Evolutionary conservation across 805 yeast species (phyloP), one percentile per base, ranked within the genome.

Genomic region (Metschnikowia kunwiensis): DNA sequence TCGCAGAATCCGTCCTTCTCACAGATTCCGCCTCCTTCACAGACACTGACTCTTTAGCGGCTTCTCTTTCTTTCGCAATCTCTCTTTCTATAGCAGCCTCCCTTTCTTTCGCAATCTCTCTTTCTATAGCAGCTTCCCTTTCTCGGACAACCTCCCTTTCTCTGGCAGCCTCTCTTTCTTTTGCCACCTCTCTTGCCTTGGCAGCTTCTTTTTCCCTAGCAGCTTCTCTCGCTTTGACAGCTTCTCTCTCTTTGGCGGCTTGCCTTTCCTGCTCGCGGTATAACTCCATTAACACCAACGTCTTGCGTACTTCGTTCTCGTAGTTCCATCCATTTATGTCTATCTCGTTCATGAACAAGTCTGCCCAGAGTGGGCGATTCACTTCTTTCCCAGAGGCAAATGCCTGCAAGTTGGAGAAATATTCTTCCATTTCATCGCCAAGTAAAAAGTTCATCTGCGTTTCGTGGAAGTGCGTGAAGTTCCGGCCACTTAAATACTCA

Each of bases 401-500:
- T 27, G 14, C 27, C 18, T 11, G 19, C 24, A 13, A 16, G 5
- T 38, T 30, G 8, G 8, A 19, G 15, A n/a, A 23, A 23, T 27
- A 48, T 14, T n/a, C 27, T 19, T 16, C 23, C 44, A 29, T 29
- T 22, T 20, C 7, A 22, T 12, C 24, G 9, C 27, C 13, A n/a
- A 40, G 26, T 17, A 53, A 36, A 11, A 41, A 27, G n/a, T 42
- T 30, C 37, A 62, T 33, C 42, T 63, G 68, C 5, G 40, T 20
- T 18, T 49, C 51, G 44, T 65, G 71, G 27, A 46, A 45, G n/a
- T 40, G 39, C 1, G 70, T 60, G 30, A 53, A 46, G 14, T 53
- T 38, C 27, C 36, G 38, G 5, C 58, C 48, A 19, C 37, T 42
- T n/a, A 47, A 27, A 35, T 49, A 63, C 22, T 58, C 59, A 31